Evolutionary conservation across 352 stramenopile species (phyloP).

Genomic region (Phytophthora citricola): DNA sequence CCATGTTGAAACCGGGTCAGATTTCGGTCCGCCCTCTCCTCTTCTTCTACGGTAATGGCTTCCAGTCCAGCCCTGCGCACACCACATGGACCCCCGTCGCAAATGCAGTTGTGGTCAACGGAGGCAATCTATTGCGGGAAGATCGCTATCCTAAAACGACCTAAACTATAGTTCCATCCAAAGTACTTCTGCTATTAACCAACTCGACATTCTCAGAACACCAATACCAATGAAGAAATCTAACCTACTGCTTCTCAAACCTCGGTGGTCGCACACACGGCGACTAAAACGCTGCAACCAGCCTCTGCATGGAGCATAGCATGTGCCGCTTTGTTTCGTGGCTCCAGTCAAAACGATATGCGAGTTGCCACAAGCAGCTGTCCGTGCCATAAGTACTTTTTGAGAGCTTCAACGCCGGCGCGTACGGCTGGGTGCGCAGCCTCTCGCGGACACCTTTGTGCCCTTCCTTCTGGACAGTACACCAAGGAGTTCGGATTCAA

Average conservation of each 20-base stretch:
- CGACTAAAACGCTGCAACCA: constrained; percentile 22
- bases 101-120: constrained; percentile 15
- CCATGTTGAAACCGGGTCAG: constrained; percentile 23
- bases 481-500: constrained; percentile 4
- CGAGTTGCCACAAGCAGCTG: constrained; percentile 21
- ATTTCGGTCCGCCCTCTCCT: constrained; percentile 10
- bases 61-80: constrained; percentile 11
- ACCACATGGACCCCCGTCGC: constrained; percentile 26
- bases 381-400: constrained; percentile 22
- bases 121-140: constrained; percentile 1
- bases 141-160: background rate
- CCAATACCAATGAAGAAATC: background rate
- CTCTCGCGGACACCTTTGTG: constrained; percentile 1
- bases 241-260: background rate
- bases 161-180: background rate
- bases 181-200: background rate
- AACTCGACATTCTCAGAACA: background rate
- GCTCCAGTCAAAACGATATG: constrained; percentile 19
- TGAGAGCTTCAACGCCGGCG: constrained; percentile 12
- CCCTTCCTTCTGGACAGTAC: constrained; percentile 2
- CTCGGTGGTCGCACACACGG: constrained; percentile 20
- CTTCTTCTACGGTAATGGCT: constrained; percentile 25
- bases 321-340: constrained; percentile 31
- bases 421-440: constrained; percentile 18
- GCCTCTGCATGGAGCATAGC: constrained; percentile 19